Conservation (phyloP, 768 basidiomycete genomes). For the Cantharellus cinnabarinus region DNA sequence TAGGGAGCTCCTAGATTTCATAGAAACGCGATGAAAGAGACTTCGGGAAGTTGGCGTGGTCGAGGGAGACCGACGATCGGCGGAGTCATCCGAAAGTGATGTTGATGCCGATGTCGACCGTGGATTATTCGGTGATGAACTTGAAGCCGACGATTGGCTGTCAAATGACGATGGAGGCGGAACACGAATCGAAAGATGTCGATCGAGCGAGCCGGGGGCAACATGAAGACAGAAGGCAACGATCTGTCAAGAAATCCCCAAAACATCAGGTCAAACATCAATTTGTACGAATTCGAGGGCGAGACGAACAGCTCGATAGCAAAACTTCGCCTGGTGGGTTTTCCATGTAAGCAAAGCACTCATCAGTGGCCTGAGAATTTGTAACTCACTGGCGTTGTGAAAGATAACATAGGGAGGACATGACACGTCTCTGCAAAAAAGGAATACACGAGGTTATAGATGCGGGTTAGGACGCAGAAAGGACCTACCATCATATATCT, state of each 20-base stretch:
- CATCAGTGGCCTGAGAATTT: not conserved
- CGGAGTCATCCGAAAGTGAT: not conserved
- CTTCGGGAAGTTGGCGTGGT: not conserved
- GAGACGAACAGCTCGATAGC: conserved; percentile 9
- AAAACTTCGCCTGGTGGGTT: conserved; percentile 6
- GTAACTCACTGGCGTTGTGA: conserved; percentile 23
- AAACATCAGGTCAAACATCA: not conserved
- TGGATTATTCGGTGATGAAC: not conserved
- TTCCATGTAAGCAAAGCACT: not conserved
- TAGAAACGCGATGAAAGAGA: not conserved
- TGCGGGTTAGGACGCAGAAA: not conserved
- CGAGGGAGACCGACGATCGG: not conserved
- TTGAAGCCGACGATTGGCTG: not conserved
- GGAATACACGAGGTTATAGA: not conserved
- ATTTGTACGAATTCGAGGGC: too few species aligned
- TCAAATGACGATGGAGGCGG: too few species aligned
- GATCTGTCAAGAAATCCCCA: conserved; percentile 5
- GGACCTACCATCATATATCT: conserved; percentile 64
- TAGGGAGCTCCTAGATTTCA: not conserved
- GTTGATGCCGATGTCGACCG: not conserved
- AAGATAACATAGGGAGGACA: conserved; percentile 52
- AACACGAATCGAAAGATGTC: too few species aligned
- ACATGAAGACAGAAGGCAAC: conserved; percentile 14
- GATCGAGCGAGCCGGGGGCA: too few species aligned
- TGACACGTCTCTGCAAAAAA: conserved; percentile 46